A percentile compares a stretch with the other conserved stretches of the same genome.
These are phyloP conservation scores for Penicillium angulare DNA, from an alignment of 495 filamentous ascomycete genomes.

Conservation along the genomic window DNA sequence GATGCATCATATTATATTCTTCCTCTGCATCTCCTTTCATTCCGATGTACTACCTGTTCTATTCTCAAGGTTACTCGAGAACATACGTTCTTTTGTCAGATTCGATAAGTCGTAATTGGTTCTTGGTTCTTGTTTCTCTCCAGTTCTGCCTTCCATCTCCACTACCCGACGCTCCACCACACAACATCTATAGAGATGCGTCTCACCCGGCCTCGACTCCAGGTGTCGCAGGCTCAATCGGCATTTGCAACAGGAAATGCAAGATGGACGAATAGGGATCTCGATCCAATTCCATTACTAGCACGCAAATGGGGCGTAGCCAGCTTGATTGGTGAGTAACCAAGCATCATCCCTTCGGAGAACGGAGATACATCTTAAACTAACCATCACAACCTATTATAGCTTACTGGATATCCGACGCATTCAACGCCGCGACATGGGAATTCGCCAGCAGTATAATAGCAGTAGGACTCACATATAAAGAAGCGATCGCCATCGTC, in stretches of 20 bases:
- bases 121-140: too few relatives aligned
- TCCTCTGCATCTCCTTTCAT: too few relatives aligned
- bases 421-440: constrained; percentile 62
- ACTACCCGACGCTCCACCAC: too few relatives aligned
- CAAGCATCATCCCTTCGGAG: neutral
- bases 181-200: constrained; percentile 21
- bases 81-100: too few relatives aligned
- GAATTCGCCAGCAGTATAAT: constrained; percentile 60
- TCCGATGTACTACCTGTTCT: too few relatives aligned
- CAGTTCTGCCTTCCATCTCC: too few relatives aligned
- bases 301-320: constrained; percentile 43
- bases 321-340: constrained; percentile 36
- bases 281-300: constrained; percentile 42
- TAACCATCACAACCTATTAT: constrained; percentile 2
- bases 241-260: constrained; percentile 40
- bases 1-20: too few relatives aligned
- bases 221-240: constrained; percentile 34
- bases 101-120: too few relatives aligned
- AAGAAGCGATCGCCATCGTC: constrained; percentile 60
- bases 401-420: constrained; percentile 66
- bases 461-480: constrained; percentile 61
- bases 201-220: constrained; percentile 28
- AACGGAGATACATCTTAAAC: neutral
- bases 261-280: constrained; percentile 45
- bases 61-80: too few relatives aligned